phyloP scores from a whole-genome alignment of 768 basidiomycete genomes.

The Suillus subluteus region DNA sequence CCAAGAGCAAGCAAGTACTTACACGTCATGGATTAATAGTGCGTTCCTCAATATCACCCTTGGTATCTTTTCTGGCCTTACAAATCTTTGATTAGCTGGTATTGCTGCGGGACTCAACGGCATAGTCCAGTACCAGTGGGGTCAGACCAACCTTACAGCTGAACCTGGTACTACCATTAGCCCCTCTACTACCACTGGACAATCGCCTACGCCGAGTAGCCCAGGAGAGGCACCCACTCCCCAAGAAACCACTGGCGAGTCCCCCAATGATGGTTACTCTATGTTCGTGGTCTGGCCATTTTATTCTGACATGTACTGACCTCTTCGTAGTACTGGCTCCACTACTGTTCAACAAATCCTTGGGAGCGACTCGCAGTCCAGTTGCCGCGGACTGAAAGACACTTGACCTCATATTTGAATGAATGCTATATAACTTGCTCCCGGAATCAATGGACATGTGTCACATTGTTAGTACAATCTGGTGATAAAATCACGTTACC shows the following conservation, averaged over 20 bases:
- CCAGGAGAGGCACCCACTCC: slow-evolving; percentile 34
- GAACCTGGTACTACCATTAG: slow-evolving; percentile 50
- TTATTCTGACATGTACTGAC: slow-evolving; percentile 11
- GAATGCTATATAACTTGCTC: background rate
- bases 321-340: slow-evolving; percentile 25
- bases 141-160: slow-evolving; percentile 53
- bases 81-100: slow-evolving; percentile 37
- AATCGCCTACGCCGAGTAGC: background rate
- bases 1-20: slow-evolving; percentile 54
- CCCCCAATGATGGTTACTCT: slow-evolving; percentile 70
- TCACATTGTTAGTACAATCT: background rate
- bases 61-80: background rate
- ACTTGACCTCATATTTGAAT: background rate
- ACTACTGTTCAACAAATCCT: slow-evolving; percentile 36
- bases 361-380: slow-evolving; percentile 37
- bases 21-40: slow-evolving; percentile 56
- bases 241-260: slow-evolving; percentile 45
- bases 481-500: background rate
- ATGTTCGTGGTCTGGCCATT: slow-evolving; percentile 26
- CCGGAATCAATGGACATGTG: background rate
- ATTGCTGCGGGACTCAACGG: slow-evolving; percentile 38
- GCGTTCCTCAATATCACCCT: slow-evolving; percentile 20
- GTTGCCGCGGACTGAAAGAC: slow-evolving; percentile 33
- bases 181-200: slow-evolving; percentile 27
- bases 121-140: slow-evolving; percentile 49